These are phyloP conservation scores for Cadophora malorum DNA, from an alignment of 2,329 filamentous ascomycete genomes.

Conservation along the genomic window DNA sequence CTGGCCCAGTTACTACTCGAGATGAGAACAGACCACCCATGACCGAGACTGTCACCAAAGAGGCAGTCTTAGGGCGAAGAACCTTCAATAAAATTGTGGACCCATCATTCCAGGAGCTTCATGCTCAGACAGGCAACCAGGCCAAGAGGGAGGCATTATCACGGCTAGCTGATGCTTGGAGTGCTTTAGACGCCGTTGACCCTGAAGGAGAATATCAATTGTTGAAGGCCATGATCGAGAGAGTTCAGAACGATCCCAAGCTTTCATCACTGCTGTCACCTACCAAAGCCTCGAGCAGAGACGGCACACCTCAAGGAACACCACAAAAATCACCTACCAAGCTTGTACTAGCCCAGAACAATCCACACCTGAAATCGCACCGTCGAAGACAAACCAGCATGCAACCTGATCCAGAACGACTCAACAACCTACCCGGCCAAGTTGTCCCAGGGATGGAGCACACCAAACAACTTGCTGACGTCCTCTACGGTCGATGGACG, in stretches of 20 bases:
- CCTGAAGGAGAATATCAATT: conserved; percentile 90
- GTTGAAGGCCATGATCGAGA: conserved; percentile 77
- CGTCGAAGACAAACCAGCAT: conserved; percentile 61
- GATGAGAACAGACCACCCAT: conserved; percentile 70
- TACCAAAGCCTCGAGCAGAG: conserved; percentile 54
- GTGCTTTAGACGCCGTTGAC: conserved; percentile 82
- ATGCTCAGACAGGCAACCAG: conserved; percentile 75
- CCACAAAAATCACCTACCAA: conserved; percentile 54
- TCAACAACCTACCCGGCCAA: conserved; percentile 60
- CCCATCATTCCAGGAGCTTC: conserved; percentile 81
- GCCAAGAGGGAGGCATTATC: conserved; percentile 85
- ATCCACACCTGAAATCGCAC: conserved; percentile 84
- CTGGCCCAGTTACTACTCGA: conserved; percentile 36
- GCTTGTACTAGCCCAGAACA: conserved; percentile 79
- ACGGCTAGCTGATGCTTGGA: conserved; percentile 84
- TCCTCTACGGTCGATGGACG: conserved; percentile 89
- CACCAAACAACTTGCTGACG: conserved; percentile 85
- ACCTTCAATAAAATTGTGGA: conserved; percentile 84
- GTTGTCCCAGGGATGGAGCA: conserved; percentile 83
- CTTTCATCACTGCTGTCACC: conserved; percentile 51
- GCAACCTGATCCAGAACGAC: conserved; percentile 53
- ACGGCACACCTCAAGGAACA: conserved; percentile 62
- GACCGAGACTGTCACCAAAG: conserved; percentile 72
- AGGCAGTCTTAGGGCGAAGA: conserved; percentile 80
- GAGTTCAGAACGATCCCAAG: conserved; percentile 72